Percentiles rank a stretch among this genome's conserved stretches.
Conservation (phyloP, 1,284 basidiomycete species). For the Irpex sp. region DNA sequence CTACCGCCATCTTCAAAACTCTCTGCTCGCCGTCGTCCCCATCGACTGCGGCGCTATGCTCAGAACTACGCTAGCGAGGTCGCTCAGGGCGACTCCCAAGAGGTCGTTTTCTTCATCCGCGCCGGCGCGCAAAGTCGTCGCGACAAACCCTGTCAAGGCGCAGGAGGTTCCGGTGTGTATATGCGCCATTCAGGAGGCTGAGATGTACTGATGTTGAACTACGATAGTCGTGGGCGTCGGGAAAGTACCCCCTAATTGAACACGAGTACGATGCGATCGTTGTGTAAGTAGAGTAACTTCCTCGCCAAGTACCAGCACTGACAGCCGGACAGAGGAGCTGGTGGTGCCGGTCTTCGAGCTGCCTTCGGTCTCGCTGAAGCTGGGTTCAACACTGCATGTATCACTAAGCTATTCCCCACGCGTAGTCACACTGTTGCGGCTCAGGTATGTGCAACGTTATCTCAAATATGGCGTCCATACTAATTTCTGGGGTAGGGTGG, state of each 20-base stretch:
- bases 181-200: slow-evolving; percentile 9
- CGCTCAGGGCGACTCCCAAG: slow-evolving; percentile 39
- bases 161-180: slow-evolving; percentile 72
- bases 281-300: slow-evolving; percentile 61
- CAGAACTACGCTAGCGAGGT: slow-evolving; percentile 33
- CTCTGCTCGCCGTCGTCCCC: slow-evolving; percentile 20
- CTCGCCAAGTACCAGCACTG: background rate
- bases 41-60: slow-evolving; percentile 23
- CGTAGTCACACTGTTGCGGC: slow-evolving; percentile 99
- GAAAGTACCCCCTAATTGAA: slow-evolving; percentile 95
- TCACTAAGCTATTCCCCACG: slow-evolving; percentile 99
- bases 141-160: slow-evolving; percentile 77
- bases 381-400: slow-evolving; percentile 97
- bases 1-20: slow-evolving; percentile 14
- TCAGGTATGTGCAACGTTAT: slow-evolving; percentile 54
- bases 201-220: slow-evolving; percentile 15
- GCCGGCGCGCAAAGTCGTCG: slow-evolving; percentile 59
- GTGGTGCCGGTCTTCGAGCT: slow-evolving; percentile 96
- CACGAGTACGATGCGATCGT: slow-evolving; percentile 98
- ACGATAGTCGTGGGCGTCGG: slow-evolving; percentile 67
- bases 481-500: slow-evolving; percentile 65
- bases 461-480: slow-evolving; percentile 8
- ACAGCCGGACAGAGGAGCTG: slow-evolving; percentile 72
- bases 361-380: slow-evolving; percentile 99
- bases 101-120: slow-evolving; percentile 64